These are phyloP conservation scores for Salix purpurea DNA, from an alignment of 345 rosid species.

Conservation along the genomic window DNA sequence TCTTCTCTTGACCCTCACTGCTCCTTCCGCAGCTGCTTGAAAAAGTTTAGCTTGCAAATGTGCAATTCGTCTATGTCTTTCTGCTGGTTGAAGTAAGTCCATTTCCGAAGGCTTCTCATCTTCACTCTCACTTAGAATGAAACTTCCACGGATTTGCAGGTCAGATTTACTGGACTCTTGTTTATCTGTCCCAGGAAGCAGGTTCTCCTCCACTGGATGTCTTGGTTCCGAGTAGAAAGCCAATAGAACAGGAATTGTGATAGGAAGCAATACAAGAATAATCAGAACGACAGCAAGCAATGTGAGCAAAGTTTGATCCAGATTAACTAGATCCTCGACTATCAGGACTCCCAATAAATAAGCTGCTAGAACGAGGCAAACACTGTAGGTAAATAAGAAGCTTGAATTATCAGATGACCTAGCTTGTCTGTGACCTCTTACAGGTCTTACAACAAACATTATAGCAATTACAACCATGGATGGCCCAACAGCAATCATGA, in stretches of 20 bases:
- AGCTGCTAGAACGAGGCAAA: constrained; percentile 78
- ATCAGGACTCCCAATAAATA: constrained; percentile 91
- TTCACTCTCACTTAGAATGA: constrained; percentile 80
- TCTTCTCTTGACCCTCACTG: constrained; percentile 75
- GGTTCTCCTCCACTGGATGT: constrained; percentile 50
- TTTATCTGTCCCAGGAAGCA: constrained; percentile 44
- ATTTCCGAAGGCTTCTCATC: constrained; percentile 90
- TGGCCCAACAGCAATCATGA: constrained; percentile 97
- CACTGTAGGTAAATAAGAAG: constrained; percentile 61
- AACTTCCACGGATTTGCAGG: constrained; percentile 40
- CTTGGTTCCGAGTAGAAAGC: constrained; percentile 45
- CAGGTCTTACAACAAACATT: constrained; percentile 93
- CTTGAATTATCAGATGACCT: constrained; percentile 62
- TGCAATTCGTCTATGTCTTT: constrained; percentile 76
- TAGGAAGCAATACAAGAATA: constrained; percentile 59
- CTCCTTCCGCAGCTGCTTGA: constrained; percentile 96
- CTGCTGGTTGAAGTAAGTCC: constrained; percentile 77
- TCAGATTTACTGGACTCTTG: constrained; percentile 49
- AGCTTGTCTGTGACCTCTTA: constrained; percentile 83
- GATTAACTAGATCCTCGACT: constrained; percentile 60
- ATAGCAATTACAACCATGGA: constrained; percentile 62
- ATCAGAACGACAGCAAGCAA: constrained; percentile 56
- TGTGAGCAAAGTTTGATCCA: constrained; percentile 47
- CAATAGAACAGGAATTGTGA: constrained; percentile 55
- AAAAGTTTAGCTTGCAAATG: constrained; percentile 70